Evolutionary conservation across 169 alveolate species (phyloP), one percentile per base, ranked within the genome.

Genomic region (Plasmodium coatneyi): DNA sequence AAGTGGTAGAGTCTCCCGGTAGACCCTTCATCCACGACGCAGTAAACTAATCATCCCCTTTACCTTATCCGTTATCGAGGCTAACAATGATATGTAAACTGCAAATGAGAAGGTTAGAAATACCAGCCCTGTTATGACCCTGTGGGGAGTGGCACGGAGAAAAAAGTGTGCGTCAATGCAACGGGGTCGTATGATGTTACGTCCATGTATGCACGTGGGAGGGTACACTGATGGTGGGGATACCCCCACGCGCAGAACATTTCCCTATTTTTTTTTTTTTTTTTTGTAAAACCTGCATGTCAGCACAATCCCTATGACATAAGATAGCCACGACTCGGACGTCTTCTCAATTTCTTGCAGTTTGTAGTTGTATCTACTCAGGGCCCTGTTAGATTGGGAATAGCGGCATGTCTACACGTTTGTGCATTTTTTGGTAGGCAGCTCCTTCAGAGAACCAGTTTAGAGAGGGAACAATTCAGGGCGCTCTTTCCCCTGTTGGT

Each of bases 101-200:
- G 83, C 34, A 16, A 95, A 54, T 16, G 97, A 92, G 16, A 96
- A 66, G 16, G 92, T 36, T 14, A 95, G 92, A 83, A 89, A 92
- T 32, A 82, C 78, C 22, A 92, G 14, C 16, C 98, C 98, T 19
- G 95, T 79, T 32, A 92, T 25, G 28, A 95, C 83, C 72, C 98
- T 92, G 76, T 78, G 94, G 30, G 96, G 96, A 10, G 90, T 84
- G 60, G 92, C n/a, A 39, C 74, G 39, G 16, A 81, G 70, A 22
- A n/a, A 52, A 34, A 22, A 34, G 41, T n/a, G 34, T 7, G n/a
- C 66, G 28, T 16, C 32, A 5, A 3, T 49, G 6, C 16, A 22
- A 2, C 0, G 60, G 34, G n/a, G 34, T 12, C 3, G 60, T 0
- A 49, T 49, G 56, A 19, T 0, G 56, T 3, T 46, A 46, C 56